Evolutionary conservation across 805 yeast species (phyloP), one percentile per base, ranked within the genome.

Genomic region (Yamadazyma sp.): DNA sequence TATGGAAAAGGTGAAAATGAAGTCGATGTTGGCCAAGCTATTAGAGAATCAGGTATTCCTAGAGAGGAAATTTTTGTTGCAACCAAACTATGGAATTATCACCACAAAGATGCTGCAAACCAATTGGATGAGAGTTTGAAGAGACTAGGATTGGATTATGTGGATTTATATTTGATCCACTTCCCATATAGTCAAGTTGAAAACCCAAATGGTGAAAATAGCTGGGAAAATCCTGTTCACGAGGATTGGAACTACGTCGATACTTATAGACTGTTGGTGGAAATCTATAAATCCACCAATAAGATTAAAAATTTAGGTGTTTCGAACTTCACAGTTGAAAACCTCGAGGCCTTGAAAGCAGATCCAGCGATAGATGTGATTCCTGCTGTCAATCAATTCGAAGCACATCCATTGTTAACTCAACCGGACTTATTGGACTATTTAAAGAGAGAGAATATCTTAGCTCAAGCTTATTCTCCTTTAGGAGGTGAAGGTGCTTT

Each of bases 71-170:
- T 87, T 43, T 78, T 78, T 56, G 68, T 87, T 48, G 82, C 84
- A 35, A 81, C 95, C 40, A 87, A 87, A 68, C 69, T 87, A 47
- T 87, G 96, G 96, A 87, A 87, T 70, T 73, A 68, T 47, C 82
- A 55, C 73, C 42, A 45, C 29, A 44, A 48, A n/a, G 50, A 48
- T 11, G 56, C 45, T 3, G 27, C n/a, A 7, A 35, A 34, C 4
- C 28, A 38, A 14, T 38, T 52, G 12, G 40, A 45, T 7, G 39
- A 40, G 5, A 65, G 75, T 1, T 56, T 76, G 51, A 44, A 64
- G 33, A 69, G 66, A 23, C 60, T 79, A 51, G 62, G 61, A 0
- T 51, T 72, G 22, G 75, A 71, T 3, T 79, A 80, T 49, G 66
- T 78, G 27, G 87, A 81, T 48, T 59, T 80, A 40, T 78, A 72